These are phyloP conservation scores for Cladorrhinum samala DNA, from an alignment of 495 filamentous ascomycete species.

Conservation along the genomic window DNA sequence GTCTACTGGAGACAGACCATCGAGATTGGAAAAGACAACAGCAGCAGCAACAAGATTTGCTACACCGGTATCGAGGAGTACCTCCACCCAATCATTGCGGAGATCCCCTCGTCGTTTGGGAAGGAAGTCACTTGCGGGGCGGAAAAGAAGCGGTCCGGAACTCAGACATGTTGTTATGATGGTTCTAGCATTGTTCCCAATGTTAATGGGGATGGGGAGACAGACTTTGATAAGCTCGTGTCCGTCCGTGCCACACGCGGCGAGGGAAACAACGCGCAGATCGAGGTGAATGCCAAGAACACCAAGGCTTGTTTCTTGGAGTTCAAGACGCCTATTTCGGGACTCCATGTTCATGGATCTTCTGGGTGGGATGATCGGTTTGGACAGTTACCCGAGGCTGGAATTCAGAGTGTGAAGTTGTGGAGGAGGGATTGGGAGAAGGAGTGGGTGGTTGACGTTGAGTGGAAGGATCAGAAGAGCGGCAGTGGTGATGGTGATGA, in stretches of 20 bases:
- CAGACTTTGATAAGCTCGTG: constrained; percentile 15
- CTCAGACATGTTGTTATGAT: constrained; percentile 63
- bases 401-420: constrained; percentile 34
- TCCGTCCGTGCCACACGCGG: constrained; percentile 22
- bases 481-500: constrained; percentile 11
- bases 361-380: constrained; percentile 59
- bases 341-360: constrained; percentile 23
- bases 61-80: constrained; percentile 68
- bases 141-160: constrained; percentile 29
- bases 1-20: constrained; percentile 79
- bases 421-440: constrained; percentile 66
- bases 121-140: constrained; percentile 47
- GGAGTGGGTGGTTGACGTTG: constrained; percentile 69
- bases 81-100: constrained; percentile 56
- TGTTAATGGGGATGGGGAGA: constrained; percentile 38
- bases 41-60: constrained; percentile 59
- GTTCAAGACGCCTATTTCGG: constrained; percentile 25
- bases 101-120: constrained; percentile 65
- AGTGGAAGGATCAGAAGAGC: constrained; percentile 59
- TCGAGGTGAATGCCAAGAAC: constrained; percentile 25
- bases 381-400: constrained; percentile 55
- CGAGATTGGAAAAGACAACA: constrained; percentile 70
- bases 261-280: constrained; percentile 14
- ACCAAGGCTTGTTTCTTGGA: constrained; percentile 31
- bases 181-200: constrained; percentile 53